Percentiles rank a stretch among this genome's conserved stretches.
phyloP scores from a whole-genome alignment of 1,284 basidiomycete species.

The Cystobasidium sp. region DNA sequence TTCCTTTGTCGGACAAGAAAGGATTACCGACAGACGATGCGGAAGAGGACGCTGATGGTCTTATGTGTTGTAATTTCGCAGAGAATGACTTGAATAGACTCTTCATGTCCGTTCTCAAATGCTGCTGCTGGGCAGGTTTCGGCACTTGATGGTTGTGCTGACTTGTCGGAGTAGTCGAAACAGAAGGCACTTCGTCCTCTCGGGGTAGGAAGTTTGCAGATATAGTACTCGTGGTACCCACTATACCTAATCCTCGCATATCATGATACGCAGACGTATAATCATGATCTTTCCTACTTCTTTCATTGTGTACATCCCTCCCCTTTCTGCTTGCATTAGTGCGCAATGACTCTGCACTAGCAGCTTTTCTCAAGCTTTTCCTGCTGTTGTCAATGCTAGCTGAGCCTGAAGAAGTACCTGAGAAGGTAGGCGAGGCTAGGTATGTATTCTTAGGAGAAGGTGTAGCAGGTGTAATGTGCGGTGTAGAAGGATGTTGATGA shows the following conservation, averaged over 20 bases:
- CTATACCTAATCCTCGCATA: background rate
- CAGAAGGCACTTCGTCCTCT: background rate
- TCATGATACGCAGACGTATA: background rate
- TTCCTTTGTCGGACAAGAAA: too few relatives aligned
- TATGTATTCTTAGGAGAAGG: constrained; percentile 6
- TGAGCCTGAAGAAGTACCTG: background rate
- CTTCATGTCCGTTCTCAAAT: constrained; percentile 24
- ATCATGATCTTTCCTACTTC: too few relatives aligned
- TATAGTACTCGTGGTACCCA: background rate
- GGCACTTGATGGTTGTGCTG: background rate
- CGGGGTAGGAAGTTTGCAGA: background rate
- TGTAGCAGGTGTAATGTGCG: constrained; percentile 3
- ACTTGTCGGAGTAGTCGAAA: background rate
- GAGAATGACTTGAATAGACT: constrained; percentile 30
- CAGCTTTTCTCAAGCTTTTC: constrained; percentile 23
- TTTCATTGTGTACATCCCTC: background rate
- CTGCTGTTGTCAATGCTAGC: background rate
- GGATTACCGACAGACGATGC: too few relatives aligned
- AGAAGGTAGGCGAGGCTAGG: background rate
- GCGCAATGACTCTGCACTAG: constrained; percentile 33
- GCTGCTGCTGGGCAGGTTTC: background rate
- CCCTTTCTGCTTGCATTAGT: background rate
- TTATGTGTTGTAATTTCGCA: background rate
- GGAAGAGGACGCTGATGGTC: too few relatives aligned
- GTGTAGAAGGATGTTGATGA: background rate